phyloP scores from a whole-genome alignment of 2,329 filamentous ascomycete genomes.

The Gyromitra esculenta region DNA sequence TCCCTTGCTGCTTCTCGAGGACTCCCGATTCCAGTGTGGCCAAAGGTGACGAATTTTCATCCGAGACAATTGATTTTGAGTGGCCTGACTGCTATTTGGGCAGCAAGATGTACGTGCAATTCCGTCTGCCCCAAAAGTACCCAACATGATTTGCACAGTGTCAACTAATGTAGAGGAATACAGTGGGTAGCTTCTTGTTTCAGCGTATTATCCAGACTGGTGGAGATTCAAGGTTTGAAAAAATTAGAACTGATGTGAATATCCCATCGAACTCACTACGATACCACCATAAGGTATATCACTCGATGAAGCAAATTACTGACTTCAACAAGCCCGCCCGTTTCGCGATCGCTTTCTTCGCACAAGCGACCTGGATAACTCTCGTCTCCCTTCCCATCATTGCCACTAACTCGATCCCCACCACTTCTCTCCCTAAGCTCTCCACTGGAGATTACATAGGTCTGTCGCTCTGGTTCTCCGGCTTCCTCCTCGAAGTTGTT shows the following conservation, averaged over 20 bases:
- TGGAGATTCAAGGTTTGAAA: slow-evolving; percentile 34
- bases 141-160: not conserved
- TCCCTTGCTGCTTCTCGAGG: slow-evolving; percentile 10
- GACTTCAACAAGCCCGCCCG: slow-evolving; percentile 4
- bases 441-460: slow-evolving; percentile 38
- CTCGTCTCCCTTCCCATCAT: slow-evolving; percentile 48
- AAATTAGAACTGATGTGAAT: slow-evolving; percentile 32
- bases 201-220: not conserved
- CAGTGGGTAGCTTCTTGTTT: slow-evolving; percentile 33
- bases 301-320: slow-evolving; percentile 9
- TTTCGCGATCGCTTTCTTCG: slow-evolving; percentile 37
- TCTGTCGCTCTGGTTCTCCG: slow-evolving; percentile 38
- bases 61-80: slow-evolving; percentile 35
- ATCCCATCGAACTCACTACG: too few relatives aligned
- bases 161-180: not conserved
- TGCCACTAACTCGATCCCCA: slow-evolving; percentile 37
- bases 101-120: slow-evolving; percentile 26
- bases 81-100: slow-evolving; percentile 25
- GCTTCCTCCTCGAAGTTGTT: slow-evolving; percentile 40
- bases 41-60: slow-evolving; percentile 17
- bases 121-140: not conserved
- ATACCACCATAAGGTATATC: not conserved
- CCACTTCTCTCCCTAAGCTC: slow-evolving; percentile 22
- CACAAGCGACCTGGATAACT: slow-evolving; percentile 37
- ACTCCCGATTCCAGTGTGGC: slow-evolving; percentile 17